These are phyloP conservation scores for Trametes cingulata DNA, from an alignment of 768 basidiomycete genomes.

Conservation along the genomic window DNA sequence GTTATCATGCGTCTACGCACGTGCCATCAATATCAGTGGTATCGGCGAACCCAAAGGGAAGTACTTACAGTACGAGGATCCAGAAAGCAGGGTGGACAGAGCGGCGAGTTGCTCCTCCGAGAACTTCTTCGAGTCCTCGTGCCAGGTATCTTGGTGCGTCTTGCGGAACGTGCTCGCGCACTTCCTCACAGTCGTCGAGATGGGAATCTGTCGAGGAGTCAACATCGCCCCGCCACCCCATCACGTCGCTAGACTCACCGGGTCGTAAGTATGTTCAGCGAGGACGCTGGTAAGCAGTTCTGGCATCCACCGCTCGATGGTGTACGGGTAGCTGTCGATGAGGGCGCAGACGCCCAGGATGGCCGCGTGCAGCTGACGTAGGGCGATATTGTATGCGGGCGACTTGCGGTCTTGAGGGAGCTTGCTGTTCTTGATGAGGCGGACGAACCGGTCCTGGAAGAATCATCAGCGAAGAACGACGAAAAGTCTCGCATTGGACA, in stretches of 20 bases:
- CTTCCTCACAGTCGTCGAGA: conserved; percentile 79
- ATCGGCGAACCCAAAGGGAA: background rate
- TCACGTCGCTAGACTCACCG: conserved; percentile 42
- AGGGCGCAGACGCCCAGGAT: conserved; percentile 93
- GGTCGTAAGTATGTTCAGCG: conserved; percentile 84
- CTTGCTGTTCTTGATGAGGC: conserved; percentile 65
- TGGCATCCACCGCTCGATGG: conserved; percentile 93
- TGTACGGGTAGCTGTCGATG: conserved; percentile 93
- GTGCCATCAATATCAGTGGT: background rate
- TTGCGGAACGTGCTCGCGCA: conserved; percentile 80
- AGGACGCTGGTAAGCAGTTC: conserved; percentile 76
- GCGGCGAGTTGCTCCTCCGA: conserved; percentile 81
- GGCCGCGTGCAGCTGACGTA: conserved; percentile 85
- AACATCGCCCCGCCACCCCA: background rate
- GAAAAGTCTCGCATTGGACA: conserved; percentile 26
- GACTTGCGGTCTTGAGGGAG: conserved; percentile 64
- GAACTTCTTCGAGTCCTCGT: conserved; percentile 85
- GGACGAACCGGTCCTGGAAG: conserved; percentile 81
- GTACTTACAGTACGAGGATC: conserved; percentile 77
- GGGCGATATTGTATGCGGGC: conserved; percentile 63
- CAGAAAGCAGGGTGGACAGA: conserved; percentile 80
- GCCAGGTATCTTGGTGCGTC: conserved; percentile 89
- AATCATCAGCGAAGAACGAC: no score
- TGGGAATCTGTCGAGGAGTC: conserved; percentile 56
- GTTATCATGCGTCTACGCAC: conserved; percentile 16